Evolutionary conservation across 108 stramenopile genomes (phyloP).

Genomic region (Pseudonitzschia pungens): DNA sequence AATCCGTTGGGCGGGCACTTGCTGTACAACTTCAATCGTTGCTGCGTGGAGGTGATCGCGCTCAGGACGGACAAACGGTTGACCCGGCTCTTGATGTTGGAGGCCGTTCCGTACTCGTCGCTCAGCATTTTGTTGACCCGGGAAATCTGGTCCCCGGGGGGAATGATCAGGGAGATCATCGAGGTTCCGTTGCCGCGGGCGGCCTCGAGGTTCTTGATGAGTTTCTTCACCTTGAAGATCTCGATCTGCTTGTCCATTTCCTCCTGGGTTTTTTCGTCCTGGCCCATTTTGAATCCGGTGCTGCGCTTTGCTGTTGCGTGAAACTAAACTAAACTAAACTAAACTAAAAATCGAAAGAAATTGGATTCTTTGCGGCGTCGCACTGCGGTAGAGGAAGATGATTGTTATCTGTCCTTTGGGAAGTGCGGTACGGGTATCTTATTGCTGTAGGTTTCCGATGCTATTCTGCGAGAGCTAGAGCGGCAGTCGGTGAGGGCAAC

Average conservation of each 20-base stretch:
- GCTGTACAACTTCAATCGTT: conserved; percentile 96
- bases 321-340: no score
- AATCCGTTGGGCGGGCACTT: conserved; percentile 95
- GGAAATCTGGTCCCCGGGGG: conserved; percentile 94
- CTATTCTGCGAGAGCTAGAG: no score
- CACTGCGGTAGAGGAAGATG: no score
- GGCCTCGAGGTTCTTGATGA: conserved; percentile 95
- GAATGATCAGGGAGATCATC: conserved; percentile 99
- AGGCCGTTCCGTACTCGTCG: conserved; percentile 99
- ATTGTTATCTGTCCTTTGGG: no score
- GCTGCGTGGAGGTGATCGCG: conserved; percentile 99
- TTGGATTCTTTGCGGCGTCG: background rate
- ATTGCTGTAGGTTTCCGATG: no score
- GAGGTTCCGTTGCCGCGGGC: conserved; percentile 97
- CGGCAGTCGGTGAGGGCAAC: no score
- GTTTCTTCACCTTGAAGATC: conserved; percentile 99
- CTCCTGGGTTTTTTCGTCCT: conserved; percentile 40
- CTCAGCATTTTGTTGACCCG: conserved; percentile 97
- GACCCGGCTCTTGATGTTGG: conserved; percentile 98
- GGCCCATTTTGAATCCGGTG: conserved; percentile 31
- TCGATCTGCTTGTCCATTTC: conserved; percentile 87
- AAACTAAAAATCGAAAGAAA: no score
- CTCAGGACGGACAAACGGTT: conserved; percentile 94
- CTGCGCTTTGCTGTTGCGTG: background rate
- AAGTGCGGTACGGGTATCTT: no score